phyloP scores from a whole-genome alignment of 2,329 filamentous ascomycete species.

The Diaporthe longicolla region DNA sequence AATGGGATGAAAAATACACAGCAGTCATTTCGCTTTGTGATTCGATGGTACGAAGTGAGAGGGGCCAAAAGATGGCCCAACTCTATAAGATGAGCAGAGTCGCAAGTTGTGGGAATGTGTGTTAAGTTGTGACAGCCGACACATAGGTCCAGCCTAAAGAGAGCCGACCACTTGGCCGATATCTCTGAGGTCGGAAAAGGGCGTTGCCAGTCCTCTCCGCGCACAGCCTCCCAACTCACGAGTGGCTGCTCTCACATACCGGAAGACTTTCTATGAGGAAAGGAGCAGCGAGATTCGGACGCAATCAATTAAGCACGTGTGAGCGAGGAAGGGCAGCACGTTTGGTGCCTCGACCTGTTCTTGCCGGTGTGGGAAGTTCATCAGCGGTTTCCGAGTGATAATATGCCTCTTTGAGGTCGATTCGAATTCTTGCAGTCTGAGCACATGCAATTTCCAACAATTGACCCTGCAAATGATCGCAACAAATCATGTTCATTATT shows the following conservation, averaged over 20 bases:
- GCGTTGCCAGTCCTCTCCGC: no score
- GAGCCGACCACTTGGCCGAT: background rate
- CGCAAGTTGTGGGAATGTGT: no score
- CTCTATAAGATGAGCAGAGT: background rate
- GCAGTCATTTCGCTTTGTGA: background rate
- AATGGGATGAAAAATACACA: conserved; percentile 34
- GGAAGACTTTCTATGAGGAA: background rate
- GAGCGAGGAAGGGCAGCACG: background rate
- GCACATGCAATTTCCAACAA: background rate
- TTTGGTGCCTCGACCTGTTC: background rate
- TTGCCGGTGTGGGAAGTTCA: background rate
- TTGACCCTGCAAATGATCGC: background rate
- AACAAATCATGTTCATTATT: no score
- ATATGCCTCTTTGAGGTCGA: background rate
- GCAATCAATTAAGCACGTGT: no score
- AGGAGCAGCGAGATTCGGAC: background rate
- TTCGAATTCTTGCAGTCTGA: background rate
- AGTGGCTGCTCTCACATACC: background rate
- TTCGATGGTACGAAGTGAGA: background rate
- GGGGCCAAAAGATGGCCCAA: background rate
- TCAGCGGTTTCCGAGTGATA: background rate
- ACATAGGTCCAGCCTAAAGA: background rate
- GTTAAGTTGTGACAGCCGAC: no score
- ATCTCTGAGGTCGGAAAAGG: background rate
- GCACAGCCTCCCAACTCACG: background rate